A percentile compares a stretch with the other conserved stretches of the same genome.
Evolutionary conservation across 2,329 filamentous ascomycete species (phyloP).

Genomic region (Penicillium sp.): DNA sequence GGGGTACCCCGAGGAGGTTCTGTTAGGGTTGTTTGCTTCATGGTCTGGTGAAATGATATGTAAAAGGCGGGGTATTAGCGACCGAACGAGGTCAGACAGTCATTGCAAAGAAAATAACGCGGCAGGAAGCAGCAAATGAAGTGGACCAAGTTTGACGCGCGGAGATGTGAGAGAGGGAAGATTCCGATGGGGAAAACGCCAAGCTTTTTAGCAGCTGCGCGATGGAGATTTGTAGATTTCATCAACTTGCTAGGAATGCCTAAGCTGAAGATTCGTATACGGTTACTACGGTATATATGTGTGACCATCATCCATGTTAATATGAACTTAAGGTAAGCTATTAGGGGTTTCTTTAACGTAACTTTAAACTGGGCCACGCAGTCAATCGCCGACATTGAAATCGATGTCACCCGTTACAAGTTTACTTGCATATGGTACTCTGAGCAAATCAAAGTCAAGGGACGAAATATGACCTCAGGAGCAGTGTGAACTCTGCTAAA

Average conservation of each 20-base stretch:
- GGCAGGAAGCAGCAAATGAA: neutral
- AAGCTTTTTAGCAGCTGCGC: constrained; percentile 16
- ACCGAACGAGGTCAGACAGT: neutral
- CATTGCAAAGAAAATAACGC: constrained; percentile 7
- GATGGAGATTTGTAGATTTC: neutral
- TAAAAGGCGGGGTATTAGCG: neutral
- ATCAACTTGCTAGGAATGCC: too few species aligned
- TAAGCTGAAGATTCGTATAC: too few species aligned
- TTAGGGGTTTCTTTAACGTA: constrained; percentile 2
- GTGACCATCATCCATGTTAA: too few species aligned
- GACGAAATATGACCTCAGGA: too few species aligned
- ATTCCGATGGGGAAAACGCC: constrained; percentile 9
- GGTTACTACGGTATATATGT: too few species aligned
- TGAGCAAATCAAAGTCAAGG: neutral
- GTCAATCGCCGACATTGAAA: neutral
- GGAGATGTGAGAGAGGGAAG: neutral
- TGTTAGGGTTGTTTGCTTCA: constrained; percentile 22
- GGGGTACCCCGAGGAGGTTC: constrained; percentile 30
- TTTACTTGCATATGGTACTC: neutral
- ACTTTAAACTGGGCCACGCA: neutral
- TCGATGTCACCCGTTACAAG: too few species aligned
- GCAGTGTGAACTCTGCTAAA: too few species aligned
- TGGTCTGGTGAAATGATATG: constrained; percentile 3
- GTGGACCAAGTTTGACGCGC: neutral
- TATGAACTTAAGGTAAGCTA: too few species aligned